A percentile compares a stretch with the other conserved stretches of the same genome.
These are phyloP conservation scores for Psophocarpus tetragonolobus DNA, from an alignment of 306 rosid species.

Conservation along the genomic window DNA sequence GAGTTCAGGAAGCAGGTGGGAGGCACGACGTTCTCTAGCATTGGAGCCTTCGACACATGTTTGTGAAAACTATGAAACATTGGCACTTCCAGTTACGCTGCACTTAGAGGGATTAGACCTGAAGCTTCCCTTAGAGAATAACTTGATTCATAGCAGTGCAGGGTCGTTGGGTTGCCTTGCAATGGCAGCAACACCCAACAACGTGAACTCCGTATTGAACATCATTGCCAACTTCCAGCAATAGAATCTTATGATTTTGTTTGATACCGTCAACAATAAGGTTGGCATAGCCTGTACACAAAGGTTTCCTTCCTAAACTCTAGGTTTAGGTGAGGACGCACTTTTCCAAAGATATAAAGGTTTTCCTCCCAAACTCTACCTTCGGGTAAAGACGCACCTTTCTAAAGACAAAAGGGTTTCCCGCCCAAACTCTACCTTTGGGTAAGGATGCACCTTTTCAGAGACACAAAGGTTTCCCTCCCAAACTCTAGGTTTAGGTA, in stretches of 20 bases:
- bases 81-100: constrained; percentile 59
- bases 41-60: constrained; percentile 94
- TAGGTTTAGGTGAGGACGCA: no score
- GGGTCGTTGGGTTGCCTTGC: constrained; percentile 89
- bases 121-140: constrained; percentile 71
- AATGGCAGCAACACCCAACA: constrained; percentile 84
- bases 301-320: no score
- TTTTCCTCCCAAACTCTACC: no score
- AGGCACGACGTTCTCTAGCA: constrained; percentile 52
- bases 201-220: constrained; percentile 83
- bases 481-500: no score
- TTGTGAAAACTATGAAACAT: constrained; percentile 45
- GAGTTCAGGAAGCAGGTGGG: constrained; percentile 79
- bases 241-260: constrained; percentile 84
- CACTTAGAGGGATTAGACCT: constrained; percentile 65
- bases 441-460: no score
- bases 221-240: constrained; percentile 93
- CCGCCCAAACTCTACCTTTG: no score
- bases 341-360: no score
- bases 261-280: constrained; percentile 67
- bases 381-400: no score
- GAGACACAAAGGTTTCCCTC: no score
- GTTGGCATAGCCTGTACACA: constrained; percentile 90
- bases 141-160: constrained; percentile 81
- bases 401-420: no score